Conservation (phyloP, 257 asterid species). For the Solanum sparsipilum region DNA sequence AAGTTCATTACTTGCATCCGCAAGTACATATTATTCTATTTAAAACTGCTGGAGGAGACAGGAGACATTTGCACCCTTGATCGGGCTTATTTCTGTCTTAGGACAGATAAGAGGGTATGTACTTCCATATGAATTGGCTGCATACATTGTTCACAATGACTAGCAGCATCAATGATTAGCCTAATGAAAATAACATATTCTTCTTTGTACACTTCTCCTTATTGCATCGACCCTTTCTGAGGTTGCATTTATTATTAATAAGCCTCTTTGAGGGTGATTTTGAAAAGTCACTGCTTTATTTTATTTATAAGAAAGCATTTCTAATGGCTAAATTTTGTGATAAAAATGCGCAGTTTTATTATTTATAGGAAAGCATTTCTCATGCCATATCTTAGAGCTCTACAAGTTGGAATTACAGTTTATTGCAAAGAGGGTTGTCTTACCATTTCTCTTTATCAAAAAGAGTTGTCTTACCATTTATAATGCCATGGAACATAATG, state of each 20-base stretch:
- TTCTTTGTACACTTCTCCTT: neutral
- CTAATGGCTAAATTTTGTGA: neutral
- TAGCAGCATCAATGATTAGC: neutral
- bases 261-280: neutral
- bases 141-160: neutral
- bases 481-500: neutral
- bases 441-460: neutral
- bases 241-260: neutral
- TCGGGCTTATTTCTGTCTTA: conserved; percentile 73
- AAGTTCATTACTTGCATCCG: conserved; percentile 93
- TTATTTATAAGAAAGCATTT: neutral
- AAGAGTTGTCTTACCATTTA: neutral
- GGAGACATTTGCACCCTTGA: conserved; percentile 80
- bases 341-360: neutral
- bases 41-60: conserved; percentile 86
- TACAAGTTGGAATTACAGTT: neutral
- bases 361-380: neutral
- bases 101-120: conserved; percentile 89
- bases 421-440: neutral
- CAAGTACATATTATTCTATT: conserved; percentile 76
- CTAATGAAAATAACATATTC: neutral
- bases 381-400: neutral
- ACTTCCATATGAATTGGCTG: conserved; percentile 1
- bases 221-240: neutral
- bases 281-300: neutral